A percentile compares a stretch with the other conserved stretches of the same genome.
These are phyloP conservation scores for Turnera subulata DNA, from an alignment of 345 rosid species.

Conservation along the genomic window DNA sequence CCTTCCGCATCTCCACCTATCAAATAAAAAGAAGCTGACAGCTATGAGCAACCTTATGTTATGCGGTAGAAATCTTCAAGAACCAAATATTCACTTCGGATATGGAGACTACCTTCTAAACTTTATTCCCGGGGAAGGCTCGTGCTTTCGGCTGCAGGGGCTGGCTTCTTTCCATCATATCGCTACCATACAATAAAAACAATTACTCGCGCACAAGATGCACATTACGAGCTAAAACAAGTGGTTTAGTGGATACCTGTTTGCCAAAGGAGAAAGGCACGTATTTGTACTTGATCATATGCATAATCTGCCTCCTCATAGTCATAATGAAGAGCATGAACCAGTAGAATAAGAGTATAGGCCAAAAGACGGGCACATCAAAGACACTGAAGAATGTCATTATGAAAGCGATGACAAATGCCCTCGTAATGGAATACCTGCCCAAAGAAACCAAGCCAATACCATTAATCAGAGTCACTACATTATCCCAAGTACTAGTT, in stretches of 20 bases:
- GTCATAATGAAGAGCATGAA: conserved; percentile 67
- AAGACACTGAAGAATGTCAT: conserved; percentile 81
- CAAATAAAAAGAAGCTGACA: conserved; percentile 8
- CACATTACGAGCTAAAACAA: neutral
- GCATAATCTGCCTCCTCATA: conserved; percentile 73
- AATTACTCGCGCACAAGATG: neutral
- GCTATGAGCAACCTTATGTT: neutral
- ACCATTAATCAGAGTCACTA: too few species aligned
- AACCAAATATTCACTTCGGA: neutral
- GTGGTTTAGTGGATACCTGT: conserved; percentile 40
- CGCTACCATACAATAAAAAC: conserved; percentile 27
- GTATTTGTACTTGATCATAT: conserved; percentile 88
- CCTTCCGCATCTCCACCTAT: conserved; percentile 17
- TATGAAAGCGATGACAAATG: conserved; percentile 63
- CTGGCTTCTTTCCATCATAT: conserved; percentile 60
- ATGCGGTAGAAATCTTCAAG: neutral
- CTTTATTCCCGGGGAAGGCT: conserved; percentile 38
- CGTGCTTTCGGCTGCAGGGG: conserved; percentile 42
- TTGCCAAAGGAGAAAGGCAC: conserved; percentile 67
- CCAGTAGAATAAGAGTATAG: conserved; percentile 76
- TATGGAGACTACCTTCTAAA: conserved; percentile 20
- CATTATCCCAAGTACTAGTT: too few species aligned
- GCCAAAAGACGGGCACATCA: conserved; percentile 90
- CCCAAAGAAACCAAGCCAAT: conserved; percentile 5
- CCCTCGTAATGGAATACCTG: conserved; percentile 80